A percentile compares a stretch with the other conserved stretches of the same genome.
Conservation (phyloP, 176 grass and related monocot genomes). For the Sorghum bicolor region DNA sequence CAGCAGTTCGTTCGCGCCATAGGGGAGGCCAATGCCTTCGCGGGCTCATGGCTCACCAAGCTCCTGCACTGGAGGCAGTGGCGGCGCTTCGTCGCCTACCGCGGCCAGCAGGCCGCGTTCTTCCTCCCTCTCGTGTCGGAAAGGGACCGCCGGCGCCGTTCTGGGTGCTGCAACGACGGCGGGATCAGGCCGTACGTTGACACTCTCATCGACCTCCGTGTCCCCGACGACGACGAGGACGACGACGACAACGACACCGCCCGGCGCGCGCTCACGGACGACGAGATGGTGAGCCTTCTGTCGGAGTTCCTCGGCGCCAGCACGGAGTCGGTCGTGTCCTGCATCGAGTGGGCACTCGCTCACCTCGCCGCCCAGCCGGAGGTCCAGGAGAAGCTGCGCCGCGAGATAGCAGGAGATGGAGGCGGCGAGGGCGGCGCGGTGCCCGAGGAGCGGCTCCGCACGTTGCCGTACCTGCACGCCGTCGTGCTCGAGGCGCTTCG, state of each 20-base stretch:
- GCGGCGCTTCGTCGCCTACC: not conserved
- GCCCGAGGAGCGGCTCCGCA: too few relatives aligned
- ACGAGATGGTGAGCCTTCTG: not conserved
- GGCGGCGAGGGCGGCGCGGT: too few relatives aligned
- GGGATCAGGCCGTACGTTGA: not conserved
- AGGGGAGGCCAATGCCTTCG: too few relatives aligned
- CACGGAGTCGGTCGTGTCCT: not conserved
- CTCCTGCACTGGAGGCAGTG: not conserved
- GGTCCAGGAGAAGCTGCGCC: not conserved
- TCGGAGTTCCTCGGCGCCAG: not conserved
- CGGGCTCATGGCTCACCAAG: too few relatives aligned
- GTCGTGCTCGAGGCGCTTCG: slow-evolving; percentile 5
- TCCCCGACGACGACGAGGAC: not conserved
- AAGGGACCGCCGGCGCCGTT: not conserved
- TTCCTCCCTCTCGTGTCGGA: not conserved
- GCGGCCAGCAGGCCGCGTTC: not conserved
- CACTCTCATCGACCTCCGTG: not conserved
- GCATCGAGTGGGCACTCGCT: not conserved
- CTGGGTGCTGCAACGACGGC: not conserved
- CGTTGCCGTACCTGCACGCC: not conserved
- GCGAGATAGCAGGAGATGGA: not conserved
- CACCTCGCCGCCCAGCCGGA: not conserved
- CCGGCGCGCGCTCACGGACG: not conserved
- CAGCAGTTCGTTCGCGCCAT: too few relatives aligned
- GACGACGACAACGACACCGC: not conserved